These are phyloP conservation scores for Pachyrhizus erosus DNA, from an alignment of 306 rosid species.

Conservation along the genomic window DNA sequence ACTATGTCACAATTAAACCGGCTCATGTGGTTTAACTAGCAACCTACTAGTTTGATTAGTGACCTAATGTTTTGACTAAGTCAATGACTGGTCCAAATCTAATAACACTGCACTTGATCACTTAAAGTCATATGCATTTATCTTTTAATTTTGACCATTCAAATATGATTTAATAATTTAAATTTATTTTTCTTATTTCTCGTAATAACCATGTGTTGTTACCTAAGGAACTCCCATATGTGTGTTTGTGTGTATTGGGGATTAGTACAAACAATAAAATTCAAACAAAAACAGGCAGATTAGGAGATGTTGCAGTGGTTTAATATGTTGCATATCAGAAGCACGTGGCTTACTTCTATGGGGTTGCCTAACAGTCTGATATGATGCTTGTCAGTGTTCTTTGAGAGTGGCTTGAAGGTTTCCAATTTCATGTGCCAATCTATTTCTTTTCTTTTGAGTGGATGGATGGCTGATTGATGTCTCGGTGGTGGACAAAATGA, in stretches of 20 bases:
- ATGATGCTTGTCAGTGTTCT: not conserved
- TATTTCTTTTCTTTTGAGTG: slow-evolving; percentile 8
- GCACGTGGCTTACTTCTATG: not conserved
- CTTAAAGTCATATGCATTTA: not conserved
- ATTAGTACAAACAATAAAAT: not conserved
- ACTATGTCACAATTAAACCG: not conserved
- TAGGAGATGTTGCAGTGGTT: not conserved
- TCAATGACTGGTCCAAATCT: not conserved
- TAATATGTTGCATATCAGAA: not conserved
- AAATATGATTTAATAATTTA: no score
- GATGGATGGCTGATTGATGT: not conserved
- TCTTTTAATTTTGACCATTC: not conserved
- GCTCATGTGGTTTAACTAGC: no score
- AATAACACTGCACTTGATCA: not conserved
- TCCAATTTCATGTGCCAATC: not conserved
- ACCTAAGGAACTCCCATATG: not conserved
- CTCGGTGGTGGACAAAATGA: not conserved
- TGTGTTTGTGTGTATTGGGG: not conserved
- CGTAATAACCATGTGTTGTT: not conserved
- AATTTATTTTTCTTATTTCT: no score
- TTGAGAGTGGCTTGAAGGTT: not conserved
- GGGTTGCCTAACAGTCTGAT: not conserved
- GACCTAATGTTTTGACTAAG: no score
- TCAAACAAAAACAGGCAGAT: not conserved
- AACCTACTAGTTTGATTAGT: not conserved